Evolutionary conservation across 2,329 filamentous ascomycete genomes (phyloP).

Genomic region (Hymenoscyphus linearis): DNA sequence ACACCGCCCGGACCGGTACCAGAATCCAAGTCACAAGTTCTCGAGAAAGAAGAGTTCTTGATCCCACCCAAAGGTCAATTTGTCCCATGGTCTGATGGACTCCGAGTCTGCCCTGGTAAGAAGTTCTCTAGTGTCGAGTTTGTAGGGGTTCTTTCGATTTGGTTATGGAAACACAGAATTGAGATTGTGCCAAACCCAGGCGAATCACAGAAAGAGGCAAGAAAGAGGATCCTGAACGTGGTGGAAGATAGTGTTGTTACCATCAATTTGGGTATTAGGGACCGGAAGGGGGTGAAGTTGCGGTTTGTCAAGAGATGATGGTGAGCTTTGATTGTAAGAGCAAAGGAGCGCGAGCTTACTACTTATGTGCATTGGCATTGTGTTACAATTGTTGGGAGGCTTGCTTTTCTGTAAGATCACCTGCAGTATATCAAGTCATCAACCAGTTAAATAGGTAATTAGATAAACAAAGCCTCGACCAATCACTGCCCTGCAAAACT

Average conservation of each 20-base stretch:
- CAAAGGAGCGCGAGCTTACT: too few species aligned
- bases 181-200: constrained; percentile 8
- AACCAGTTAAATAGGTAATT: too few species aligned
- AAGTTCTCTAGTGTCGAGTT: constrained; percentile 31
- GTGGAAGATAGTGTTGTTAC: constrained; percentile 13
- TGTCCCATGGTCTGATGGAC: constrained; percentile 28
- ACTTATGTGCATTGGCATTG: too few species aligned
- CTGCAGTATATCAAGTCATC: too few species aligned
- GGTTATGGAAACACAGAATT: constrained; percentile 9
- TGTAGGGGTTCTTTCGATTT: constrained; percentile 20
- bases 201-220: constrained; percentile 15
- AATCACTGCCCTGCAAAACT: too few species aligned
- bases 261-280: constrained; percentile 19
- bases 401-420: too few species aligned
- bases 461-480: too few species aligned
- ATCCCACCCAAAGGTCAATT: constrained; percentile 10
- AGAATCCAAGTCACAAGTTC: not conserved
- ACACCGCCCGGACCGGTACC: not conserved
- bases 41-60: not conserved
- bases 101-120: constrained; percentile 26
- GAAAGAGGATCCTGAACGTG: constrained; percentile 9
- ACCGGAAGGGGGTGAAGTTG: constrained; percentile 16
- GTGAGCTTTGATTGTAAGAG: too few species aligned
- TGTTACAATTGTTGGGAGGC: too few species aligned
- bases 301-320: not conserved